A percentile compares a stretch with the other conserved stretches of the same genome.
Evolutionary conservation across 495 filamentous ascomycete genomes (phyloP).

Genomic region (Chaetomidium leptoderma): DNA sequence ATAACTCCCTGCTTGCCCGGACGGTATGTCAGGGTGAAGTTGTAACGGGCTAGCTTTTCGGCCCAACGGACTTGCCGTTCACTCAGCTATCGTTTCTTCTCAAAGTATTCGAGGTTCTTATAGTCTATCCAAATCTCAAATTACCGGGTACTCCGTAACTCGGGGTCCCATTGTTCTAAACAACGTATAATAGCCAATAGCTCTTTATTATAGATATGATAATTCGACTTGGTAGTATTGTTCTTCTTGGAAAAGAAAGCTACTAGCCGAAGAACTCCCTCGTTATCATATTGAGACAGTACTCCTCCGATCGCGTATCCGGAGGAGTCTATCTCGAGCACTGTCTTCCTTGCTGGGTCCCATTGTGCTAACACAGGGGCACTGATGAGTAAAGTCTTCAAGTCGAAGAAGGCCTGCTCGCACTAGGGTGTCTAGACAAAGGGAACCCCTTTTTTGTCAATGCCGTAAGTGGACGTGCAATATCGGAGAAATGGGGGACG

Average conservation of each 20-base stretch:
- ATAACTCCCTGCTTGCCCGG: background rate
- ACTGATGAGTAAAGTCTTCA: background rate
- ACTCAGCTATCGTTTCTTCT: background rate
- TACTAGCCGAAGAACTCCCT: background rate
- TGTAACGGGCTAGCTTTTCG: background rate
- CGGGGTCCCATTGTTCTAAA: background rate
- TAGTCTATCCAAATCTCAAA: background rate
- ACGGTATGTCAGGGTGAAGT: background rate
- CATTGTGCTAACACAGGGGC: background rate
- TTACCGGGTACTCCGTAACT: background rate
- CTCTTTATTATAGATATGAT: slow-evolving; percentile 8
- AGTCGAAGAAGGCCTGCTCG: background rate
- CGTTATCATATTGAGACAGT: background rate
- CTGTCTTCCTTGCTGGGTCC: background rate
- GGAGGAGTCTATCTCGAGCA: background rate
- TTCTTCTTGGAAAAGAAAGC: background rate
- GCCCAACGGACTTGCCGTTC: background rate
- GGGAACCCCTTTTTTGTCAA: background rate
- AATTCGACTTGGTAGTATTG: background rate
- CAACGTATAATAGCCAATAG: background rate
- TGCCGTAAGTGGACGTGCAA: background rate
- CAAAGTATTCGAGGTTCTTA: background rate
- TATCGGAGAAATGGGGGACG: background rate
- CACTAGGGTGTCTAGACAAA: background rate
- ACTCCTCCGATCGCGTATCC: background rate